Conservation (phyloP, 2,329 filamentous ascomycete genomes). For the Ophiostoma novo-ulmi region DNA sequence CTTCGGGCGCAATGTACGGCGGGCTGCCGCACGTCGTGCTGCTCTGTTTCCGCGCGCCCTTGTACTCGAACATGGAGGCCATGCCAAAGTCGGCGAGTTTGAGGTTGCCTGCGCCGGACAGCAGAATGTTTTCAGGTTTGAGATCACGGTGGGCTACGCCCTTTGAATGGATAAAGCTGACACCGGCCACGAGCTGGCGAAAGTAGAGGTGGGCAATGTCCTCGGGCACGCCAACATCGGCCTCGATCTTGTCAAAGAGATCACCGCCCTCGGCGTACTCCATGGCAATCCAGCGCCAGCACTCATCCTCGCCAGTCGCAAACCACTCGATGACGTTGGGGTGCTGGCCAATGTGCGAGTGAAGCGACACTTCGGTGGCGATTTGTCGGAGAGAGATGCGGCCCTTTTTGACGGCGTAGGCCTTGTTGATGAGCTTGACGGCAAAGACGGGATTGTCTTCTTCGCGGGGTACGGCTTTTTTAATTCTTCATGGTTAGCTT, state of each 20-base stretch:
- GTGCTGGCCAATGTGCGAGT: constrained; percentile 82
- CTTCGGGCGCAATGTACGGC: constrained; percentile 95
- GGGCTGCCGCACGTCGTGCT: constrained; percentile 91
- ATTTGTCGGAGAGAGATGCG: constrained; percentile 85
- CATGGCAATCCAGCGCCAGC: constrained; percentile 98
- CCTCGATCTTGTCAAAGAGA: constrained; percentile 98
- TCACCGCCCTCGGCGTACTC: constrained; percentile 93
- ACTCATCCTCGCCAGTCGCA: constrained; percentile 72
- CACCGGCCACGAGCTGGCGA: constrained; percentile 79
- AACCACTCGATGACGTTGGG: constrained; percentile 93
- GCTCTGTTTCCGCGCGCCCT: constrained; percentile 74
- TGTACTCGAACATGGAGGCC: constrained; percentile 87
- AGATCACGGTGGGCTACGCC: constrained; percentile 89
- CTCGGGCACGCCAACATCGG: constrained; percentile 87
- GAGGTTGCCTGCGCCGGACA: constrained; percentile 76
- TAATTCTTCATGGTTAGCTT: constrained; percentile 59
- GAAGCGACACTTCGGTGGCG: constrained; percentile 83
- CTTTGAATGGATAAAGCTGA: constrained; percentile 93
- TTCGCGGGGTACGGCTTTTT: constrained; percentile 78
- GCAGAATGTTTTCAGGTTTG: constrained; percentile 91
- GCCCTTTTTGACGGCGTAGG: constrained; percentile 83
- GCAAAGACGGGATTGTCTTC: constrained; percentile 74
- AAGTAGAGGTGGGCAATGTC: constrained; percentile 98
- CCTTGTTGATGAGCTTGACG: constrained; percentile 98
- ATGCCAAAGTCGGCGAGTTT: constrained; percentile 97